Evolutionary conservation across 306 rosid species (phyloP).

Genomic region (Sicyos baderoa): DNA sequence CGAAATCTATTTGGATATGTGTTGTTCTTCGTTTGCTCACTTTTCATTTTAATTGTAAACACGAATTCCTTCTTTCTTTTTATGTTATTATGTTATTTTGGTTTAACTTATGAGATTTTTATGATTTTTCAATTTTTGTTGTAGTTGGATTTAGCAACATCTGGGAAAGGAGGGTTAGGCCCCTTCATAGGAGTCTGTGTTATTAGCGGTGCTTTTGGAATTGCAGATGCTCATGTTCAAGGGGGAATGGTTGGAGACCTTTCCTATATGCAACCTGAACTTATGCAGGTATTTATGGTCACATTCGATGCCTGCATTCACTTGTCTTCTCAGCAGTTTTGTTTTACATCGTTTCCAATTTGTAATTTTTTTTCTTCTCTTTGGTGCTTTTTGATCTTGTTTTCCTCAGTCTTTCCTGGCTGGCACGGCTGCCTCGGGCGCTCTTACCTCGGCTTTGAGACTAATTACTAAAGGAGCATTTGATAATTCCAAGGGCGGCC

Average conservation of each 20-base stretch:
- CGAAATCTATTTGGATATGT: too few relatives aligned
- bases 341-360: neutral
- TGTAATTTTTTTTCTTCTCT: neutral
- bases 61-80: too few relatives aligned
- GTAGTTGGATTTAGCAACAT: too few relatives aligned
- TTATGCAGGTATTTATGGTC: constrained; percentile 43
- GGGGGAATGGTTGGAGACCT: constrained; percentile 97
- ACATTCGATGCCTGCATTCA: neutral
- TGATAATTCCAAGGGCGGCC: constrained; percentile 57
- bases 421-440: constrained; percentile 84
- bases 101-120: too few relatives aligned
- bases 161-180: too few relatives aligned
- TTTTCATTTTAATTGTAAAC: too few relatives aligned
- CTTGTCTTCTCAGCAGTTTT: neutral
- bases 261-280: constrained; percentile 67
- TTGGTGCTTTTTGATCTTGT: constrained; percentile 8
- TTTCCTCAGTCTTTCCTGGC: constrained; percentile 64
- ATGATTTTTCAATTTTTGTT: too few relatives aligned
- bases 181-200: too few relatives aligned
- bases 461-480: constrained; percentile 70
- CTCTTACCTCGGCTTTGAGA: constrained; percentile 21
- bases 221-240: constrained; percentile 31
- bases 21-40: too few relatives aligned
- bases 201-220: too few relatives aligned
- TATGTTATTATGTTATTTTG: too few relatives aligned